Conservation (phyloP, 352 stramenopile species). For the Pythium guiyangense region DNA sequence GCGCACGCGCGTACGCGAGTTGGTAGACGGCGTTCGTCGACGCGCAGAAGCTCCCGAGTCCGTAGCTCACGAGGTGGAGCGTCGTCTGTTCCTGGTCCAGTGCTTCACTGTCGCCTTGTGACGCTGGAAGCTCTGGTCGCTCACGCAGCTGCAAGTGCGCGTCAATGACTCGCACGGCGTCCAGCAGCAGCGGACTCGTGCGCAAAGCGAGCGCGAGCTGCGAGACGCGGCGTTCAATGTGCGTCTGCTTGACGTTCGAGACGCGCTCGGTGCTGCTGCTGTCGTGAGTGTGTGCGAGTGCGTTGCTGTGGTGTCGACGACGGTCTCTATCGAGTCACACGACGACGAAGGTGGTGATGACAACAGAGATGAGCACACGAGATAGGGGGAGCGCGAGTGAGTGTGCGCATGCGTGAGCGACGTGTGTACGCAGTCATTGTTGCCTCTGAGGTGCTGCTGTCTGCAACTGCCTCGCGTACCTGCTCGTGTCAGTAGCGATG, state of each 20-base stretch:
- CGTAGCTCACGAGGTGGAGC: too few species aligned
- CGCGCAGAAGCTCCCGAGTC: too few species aligned
- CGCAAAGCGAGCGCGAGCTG: conserved; percentile 27
- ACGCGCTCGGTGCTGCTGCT: not conserved
- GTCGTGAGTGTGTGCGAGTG: conserved; percentile 21
- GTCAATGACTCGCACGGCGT: conserved; percentile 20
- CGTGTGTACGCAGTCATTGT: too few species aligned
- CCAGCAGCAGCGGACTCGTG: conserved; percentile 23
- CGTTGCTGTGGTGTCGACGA: not conserved
- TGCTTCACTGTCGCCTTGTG: not conserved
- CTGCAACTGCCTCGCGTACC: not conserved
- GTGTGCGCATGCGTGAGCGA: not conserved
- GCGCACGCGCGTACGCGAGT: conserved; percentile 51
- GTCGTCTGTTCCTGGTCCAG: not conserved
- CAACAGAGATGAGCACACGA: not conserved
- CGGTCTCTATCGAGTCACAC: not conserved
- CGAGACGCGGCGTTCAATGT: conserved; percentile 29
- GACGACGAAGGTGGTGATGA: too few species aligned
- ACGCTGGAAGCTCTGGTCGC: not conserved
- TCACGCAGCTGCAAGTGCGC: conserved; percentile 20
- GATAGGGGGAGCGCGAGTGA: too few species aligned
- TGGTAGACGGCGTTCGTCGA: conserved; percentile 80
- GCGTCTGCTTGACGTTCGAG: conserved; percentile 14
- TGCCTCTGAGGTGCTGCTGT: not conserved
- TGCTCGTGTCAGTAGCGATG: too few species aligned